Percentiles rank a stretch among this genome's conserved stretches.
These are phyloP conservation scores for Aegilops longissima DNA, from an alignment of 176 grass and related monocot species.

Conservation along the genomic window DNA sequence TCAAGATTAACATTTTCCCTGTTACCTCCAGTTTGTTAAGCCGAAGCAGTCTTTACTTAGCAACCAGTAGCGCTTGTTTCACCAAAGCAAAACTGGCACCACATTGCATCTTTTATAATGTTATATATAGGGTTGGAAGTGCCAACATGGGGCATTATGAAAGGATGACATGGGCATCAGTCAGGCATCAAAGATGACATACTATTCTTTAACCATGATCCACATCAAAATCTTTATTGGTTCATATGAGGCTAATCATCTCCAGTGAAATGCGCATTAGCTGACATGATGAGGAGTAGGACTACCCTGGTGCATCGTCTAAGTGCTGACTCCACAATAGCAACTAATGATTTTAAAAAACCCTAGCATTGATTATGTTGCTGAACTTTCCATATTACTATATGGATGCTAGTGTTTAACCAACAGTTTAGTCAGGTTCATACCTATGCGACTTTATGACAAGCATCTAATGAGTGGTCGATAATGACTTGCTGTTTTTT, in stretches of 20 bases:
- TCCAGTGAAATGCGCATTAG: slow-evolving; percentile 32
- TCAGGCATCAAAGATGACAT: not conserved
- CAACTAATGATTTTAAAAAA: slow-evolving; percentile 28
- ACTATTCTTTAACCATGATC: not conserved
- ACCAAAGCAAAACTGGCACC: slow-evolving; percentile 15
- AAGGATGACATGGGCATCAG: slow-evolving; percentile 20
- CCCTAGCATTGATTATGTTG: slow-evolving; percentile 10
- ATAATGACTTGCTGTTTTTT: slow-evolving; percentile 36
- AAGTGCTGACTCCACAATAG: slow-evolving; percentile 48
- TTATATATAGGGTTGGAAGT: slow-evolving; percentile 4
- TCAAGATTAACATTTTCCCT: not conserved
- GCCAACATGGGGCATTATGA: not conserved
- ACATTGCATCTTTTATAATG: not conserved
- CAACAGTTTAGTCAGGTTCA: slow-evolving; percentile 17
- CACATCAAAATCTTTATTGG: not conserved
- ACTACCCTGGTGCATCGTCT: slow-evolving; percentile 18
- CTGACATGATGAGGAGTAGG: slow-evolving; percentile 34
- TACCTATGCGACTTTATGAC: not conserved
- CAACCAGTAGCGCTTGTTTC: not conserved
- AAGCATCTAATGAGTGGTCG: slow-evolving; percentile 35
- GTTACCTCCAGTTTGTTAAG: not conserved
- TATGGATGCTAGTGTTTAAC: slow-evolving; percentile 35
- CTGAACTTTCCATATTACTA: slow-evolving; percentile 18
- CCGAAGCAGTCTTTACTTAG: slow-evolving; percentile 5
- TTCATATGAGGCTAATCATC: slow-evolving; percentile 10